Evolutionary conservation across 1,139 yeast genomes (phyloP), one percentile per base, ranked within the genome.

Genomic region (Trichomonascaceae sp.): DNA sequence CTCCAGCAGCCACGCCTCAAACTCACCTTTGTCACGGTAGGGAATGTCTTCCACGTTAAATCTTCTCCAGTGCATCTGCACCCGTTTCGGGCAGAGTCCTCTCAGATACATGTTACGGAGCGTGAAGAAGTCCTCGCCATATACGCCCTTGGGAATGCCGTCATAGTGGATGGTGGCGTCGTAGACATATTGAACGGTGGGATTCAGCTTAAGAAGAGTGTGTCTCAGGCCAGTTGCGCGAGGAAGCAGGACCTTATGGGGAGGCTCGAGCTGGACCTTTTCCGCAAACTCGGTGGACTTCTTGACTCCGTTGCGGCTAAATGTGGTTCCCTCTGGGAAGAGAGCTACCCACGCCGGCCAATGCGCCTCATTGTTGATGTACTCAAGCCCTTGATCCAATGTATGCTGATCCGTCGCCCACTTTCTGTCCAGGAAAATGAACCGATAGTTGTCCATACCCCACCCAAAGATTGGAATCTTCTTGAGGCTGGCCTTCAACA

Each of bases 241-340:
- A 13, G 99, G 99, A 17, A 85, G 59, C 40, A 89, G 62, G 9
- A 81, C 72, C 53, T 84, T 75, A 31, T 66, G 64, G 40, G 80
- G 68, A 13, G 38, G 41, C 4, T 50, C 53, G 69, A 67, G 22
- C 44, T 46, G 45, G 28, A 65, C 56, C 42, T 74, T 69, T 8
- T 56, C 58, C 17, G 81, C 78, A 56, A 62, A 89, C 13, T 55
- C 64, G 13, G 61, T 62, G 2, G 87, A 74, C 39, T 71, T 70
- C 5, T 50, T 59, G 32, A 71, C 66, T 3, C 95, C 84, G 43
- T 71, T 67, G 9, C 63, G 64, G 26, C 92, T 76, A 39, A 81
- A 62, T 35, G 85, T 92, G 0, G 99, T 89, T 2, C 99, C 99
- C 56, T 89, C 99, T 1, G 99, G 98, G 56, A 78, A 89, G 23